These are phyloP conservation scores for Gentiana straminea DNA, from an alignment of 257 asterid genomes.

Conservation along the genomic window DNA sequence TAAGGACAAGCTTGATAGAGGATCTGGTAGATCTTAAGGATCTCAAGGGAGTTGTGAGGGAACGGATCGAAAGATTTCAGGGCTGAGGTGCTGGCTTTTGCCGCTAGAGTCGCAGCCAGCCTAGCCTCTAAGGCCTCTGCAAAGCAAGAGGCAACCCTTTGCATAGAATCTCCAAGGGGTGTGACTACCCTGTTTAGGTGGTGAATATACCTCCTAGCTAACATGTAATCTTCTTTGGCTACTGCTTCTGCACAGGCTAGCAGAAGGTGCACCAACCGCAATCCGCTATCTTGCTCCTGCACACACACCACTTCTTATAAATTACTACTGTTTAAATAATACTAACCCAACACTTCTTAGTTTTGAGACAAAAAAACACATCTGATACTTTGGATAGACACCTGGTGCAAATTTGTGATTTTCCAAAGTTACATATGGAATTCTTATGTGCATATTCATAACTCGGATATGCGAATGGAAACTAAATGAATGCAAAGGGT, in stretches of 20 bases:
- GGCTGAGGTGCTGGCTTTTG: constrained; percentile 38
- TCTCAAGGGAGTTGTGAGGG: constrained; percentile 62
- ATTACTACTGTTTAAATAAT: not conserved
- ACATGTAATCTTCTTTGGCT: constrained; percentile 72
- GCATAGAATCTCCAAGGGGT: constrained; percentile 78
- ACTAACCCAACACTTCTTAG: too few relatives aligned
- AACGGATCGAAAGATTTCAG: constrained; percentile 48
- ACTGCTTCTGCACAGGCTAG: constrained; percentile 84
- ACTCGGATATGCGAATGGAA: not conserved
- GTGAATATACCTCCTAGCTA: constrained; percentile 62
- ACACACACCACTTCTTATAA: not conserved
- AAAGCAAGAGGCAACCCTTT: constrained; percentile 72
- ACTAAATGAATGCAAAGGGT: not conserved
- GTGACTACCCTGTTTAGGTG: constrained; percentile 63
- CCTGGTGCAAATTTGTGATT: too few relatives aligned
- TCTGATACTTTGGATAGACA: too few relatives aligned
- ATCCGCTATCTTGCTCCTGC: constrained; percentile 70
- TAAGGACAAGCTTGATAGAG: constrained; percentile 89
- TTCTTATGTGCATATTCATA: not conserved
- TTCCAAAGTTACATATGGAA: too few relatives aligned
- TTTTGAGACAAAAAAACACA: too few relatives aligned
- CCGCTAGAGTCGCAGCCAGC: constrained; percentile 52
- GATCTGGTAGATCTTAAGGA: constrained; percentile 76
- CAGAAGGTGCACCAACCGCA: constrained; percentile 70
- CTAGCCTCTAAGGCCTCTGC: constrained; percentile 64